These are phyloP conservation scores for Westerdykella sp. DNA, from an alignment of 2,329 filamentous ascomycete species.

Conservation along the genomic window DNA sequence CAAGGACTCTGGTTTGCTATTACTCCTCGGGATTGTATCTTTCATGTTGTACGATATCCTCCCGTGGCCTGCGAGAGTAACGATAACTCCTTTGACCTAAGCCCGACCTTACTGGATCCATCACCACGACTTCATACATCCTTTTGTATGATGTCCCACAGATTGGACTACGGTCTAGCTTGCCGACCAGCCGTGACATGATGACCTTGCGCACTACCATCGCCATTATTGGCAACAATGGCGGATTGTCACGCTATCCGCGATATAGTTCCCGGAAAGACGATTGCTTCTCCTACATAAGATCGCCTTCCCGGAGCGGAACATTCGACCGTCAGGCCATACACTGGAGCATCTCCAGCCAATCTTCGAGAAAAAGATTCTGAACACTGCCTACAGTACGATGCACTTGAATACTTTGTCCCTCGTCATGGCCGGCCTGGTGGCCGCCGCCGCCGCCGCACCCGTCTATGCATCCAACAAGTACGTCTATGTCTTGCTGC, in stretches of 20 bases:
- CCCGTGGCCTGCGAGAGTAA: too few species aligned
- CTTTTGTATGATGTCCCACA: too few species aligned
- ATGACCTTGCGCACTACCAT: background rate
- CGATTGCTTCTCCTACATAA: too few species aligned
- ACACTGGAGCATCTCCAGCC: background rate
- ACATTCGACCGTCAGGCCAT: background rate
- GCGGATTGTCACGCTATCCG: background rate
- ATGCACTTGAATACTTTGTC: slow-evolving; percentile 10
- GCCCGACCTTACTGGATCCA: too few species aligned
- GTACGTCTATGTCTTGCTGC: background rate
- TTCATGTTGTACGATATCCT: too few species aligned
- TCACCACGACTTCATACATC: too few species aligned
- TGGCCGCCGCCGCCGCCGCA: slow-evolving; percentile 5
- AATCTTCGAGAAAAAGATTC: background rate
- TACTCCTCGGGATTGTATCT: too few species aligned
- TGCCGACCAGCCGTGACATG: background rate
- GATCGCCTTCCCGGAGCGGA: too few species aligned
- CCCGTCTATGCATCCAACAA: slow-evolving; percentile 2
- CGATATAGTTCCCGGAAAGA: background rate
- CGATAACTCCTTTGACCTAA: too few species aligned
- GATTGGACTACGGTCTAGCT: background rate
- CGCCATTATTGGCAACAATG: background rate
- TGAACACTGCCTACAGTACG: background rate
- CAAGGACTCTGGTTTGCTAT: too few species aligned
- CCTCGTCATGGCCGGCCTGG: slow-evolving; percentile 9